Evolutionary conservation across 495 filamentous ascomycete species (phyloP), one percentile per base, ranked within the genome.

Genomic region (Hypoxylon trugodes): DNA sequence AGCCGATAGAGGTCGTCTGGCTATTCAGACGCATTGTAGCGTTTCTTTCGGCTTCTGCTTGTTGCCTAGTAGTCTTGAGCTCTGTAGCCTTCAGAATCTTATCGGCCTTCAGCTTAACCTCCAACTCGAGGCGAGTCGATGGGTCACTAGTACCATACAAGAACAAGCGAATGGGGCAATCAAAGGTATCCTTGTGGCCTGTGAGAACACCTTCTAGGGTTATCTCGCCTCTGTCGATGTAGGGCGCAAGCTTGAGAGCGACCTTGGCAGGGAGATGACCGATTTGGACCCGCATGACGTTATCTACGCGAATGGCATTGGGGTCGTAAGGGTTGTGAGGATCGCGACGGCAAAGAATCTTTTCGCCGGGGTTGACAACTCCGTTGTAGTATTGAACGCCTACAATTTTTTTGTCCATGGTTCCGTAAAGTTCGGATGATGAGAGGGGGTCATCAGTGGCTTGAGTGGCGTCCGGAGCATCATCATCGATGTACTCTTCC

Each of bases 241-340:
- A 93, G 1, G 81, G 83, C 0, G 91, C 89, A 19, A 97, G 77
- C 70, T 90, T 93, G 9, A 77, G 74, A 1, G 88, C 91, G 22
- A 91, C 69, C 0, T 51, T 70, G 10, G 84, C 76, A 1, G 90
- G 88, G 35, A 97, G 82, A 72, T 96, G 91, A 2, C 93, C 93
- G 56, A 96, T 89, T 66, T 96, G 92, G 2, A 56, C 71, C 16
- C 87, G 82, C 73, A 89, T 84, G n/a, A 92, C 90, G 74, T 96
- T 96, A 59, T 89, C 79, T 1, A 95, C 83, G 4, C 86, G 85
- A 45, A 97, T 90, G 2, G 92, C 92, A 77, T 96, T 96, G 2
- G 69, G 56, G 66, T 95, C 91, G 66, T 90, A 93, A 50, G 58
- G 74, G 61, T 97, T 97, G 9, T 67, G 52, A 2, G 90, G 88